These are phyloP conservation scores for Trypanosoma avium DNA, from an alignment of 208 protist genomes.

Conservation along the genomic window DNA sequence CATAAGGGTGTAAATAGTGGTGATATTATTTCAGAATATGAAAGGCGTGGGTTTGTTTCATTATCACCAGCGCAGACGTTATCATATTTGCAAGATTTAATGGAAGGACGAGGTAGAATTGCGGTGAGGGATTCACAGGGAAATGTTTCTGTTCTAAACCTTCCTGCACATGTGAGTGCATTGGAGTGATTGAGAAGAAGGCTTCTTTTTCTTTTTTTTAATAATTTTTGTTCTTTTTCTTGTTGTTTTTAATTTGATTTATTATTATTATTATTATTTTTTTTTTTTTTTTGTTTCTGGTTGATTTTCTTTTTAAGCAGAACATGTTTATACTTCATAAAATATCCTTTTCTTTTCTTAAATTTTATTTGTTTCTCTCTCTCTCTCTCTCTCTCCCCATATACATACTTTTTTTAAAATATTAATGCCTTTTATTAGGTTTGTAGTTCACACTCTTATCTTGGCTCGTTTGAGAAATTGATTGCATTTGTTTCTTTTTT, in stretches of 20 bases:
- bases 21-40: neutral
- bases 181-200: constrained; percentile 14
- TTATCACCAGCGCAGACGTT: constrained; percentile 28
- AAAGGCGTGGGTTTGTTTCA: constrained; percentile 13
- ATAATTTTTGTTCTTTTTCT: neutral
- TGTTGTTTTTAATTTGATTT: neutral
- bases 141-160: constrained; percentile 23
- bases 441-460: no score
- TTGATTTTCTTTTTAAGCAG: neutral
- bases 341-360: neutral
- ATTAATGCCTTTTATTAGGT: no score
- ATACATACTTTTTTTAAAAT: no score
- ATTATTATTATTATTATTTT: neutral
- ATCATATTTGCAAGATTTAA: constrained; percentile 24
- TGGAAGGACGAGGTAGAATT: constrained; percentile 32
- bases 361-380: neutral
- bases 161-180: constrained; percentile 29
- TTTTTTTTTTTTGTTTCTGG: neutral
- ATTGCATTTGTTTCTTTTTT: no score
- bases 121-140: constrained; percentile 34
- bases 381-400: no score
- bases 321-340: no score
- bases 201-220: neutral
- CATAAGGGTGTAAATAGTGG: no score
- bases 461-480: no score